Percentiles rank a stretch among this genome's conserved stretches.
These are phyloP conservation scores for Globisporangium acanthophoron DNA, from an alignment of 352 stramenopile species.

Conservation along the genomic window DNA sequence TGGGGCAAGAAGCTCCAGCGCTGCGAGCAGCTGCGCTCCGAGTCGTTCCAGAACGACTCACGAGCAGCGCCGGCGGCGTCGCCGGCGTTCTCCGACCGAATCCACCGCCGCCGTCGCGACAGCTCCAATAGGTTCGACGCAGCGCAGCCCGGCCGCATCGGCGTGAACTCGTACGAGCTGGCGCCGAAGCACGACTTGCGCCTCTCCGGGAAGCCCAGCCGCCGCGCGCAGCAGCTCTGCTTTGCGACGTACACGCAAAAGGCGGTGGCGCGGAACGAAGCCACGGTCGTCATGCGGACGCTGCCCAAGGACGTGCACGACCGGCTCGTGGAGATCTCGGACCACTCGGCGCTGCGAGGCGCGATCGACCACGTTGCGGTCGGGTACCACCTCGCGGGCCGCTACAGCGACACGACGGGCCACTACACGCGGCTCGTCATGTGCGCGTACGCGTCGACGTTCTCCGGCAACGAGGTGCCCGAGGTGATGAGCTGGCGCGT, in stretches of 20 bases:
- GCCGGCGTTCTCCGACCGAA: constrained; percentile 13
- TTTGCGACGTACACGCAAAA: constrained; percentile 53
- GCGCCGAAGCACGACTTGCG: constrained; percentile 34
- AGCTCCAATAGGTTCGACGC: constrained; percentile 26
- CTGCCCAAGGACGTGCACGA: constrained; percentile 43
- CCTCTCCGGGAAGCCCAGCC: constrained; percentile 21
- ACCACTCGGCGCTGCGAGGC: constrained; percentile 19
- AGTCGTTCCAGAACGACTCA: constrained; percentile 14
- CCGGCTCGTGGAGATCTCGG: constrained; percentile 17
- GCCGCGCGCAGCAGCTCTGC: constrained; percentile 47
- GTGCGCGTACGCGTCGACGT: constrained; percentile 38
- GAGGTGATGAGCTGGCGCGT: constrained; percentile 14
- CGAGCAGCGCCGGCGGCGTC: too few species aligned
- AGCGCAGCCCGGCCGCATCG: constrained; percentile 25
- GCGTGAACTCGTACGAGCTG: constrained; percentile 45
- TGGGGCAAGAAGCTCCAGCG: constrained; percentile 52
- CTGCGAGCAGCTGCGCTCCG: constrained; percentile 41
- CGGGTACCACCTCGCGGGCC: constrained; percentile 51
- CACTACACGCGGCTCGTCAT: constrained; percentile 52
- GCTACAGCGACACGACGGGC: constrained; percentile 40
- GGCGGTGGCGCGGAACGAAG: constrained; percentile 30
- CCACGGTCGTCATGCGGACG: constrained; percentile 65
- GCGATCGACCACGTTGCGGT: constrained; percentile 55
- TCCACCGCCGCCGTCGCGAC: constrained; percentile 3
- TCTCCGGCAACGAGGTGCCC: constrained; percentile 5